These are phyloP conservation scores for Penicillium crystallinum DNA, from an alignment of 495 filamentous ascomycete genomes.

Conservation along the genomic window DNA sequence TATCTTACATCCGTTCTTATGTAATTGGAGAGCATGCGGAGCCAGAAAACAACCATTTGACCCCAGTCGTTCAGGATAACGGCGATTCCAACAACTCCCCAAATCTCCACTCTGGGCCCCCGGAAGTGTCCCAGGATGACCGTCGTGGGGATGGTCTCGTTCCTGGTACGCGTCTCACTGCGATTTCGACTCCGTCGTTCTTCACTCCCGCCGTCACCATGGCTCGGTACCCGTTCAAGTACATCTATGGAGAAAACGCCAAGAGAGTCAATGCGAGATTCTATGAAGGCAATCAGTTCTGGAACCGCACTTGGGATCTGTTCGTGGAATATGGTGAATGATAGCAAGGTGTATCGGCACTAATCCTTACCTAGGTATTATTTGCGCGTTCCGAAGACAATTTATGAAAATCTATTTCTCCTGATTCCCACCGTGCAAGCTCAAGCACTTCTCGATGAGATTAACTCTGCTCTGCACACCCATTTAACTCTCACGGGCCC, in stretches of 20 bases:
- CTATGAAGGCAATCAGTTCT: constrained; percentile 55
- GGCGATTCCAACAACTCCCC: not conserved
- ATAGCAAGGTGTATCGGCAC: not conserved
- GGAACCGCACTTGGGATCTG: constrained; percentile 66
- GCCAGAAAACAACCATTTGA: not conserved
- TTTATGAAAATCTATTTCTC: constrained; percentile 47
- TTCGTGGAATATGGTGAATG: constrained; percentile 41
- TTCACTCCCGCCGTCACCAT: constrained; percentile 61
- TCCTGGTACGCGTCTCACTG: not conserved
- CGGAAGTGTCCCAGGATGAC: not conserved
- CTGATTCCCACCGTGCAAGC: constrained; percentile 63
- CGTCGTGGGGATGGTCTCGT: too few species aligned
- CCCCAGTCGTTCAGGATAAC: not conserved
- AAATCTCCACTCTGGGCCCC: too few species aligned
- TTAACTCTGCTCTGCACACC: constrained; percentile 49
- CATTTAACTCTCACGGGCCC: constrained; percentile 48
- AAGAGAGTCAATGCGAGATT: constrained; percentile 47
- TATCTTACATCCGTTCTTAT: constrained; percentile 1
- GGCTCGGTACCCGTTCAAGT: constrained; percentile 55
- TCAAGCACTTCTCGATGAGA: constrained; percentile 49
- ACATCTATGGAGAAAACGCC: constrained; percentile 42
- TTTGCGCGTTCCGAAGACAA: constrained; percentile 46
- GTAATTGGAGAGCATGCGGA: not conserved
- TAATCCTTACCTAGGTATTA: constrained; percentile 53
- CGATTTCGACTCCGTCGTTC: constrained; percentile 11